These are phyloP conservation scores for Corynespora cassiicola DNA, from an alignment of 2,329 filamentous ascomycete genomes.

Conservation along the genomic window DNA sequence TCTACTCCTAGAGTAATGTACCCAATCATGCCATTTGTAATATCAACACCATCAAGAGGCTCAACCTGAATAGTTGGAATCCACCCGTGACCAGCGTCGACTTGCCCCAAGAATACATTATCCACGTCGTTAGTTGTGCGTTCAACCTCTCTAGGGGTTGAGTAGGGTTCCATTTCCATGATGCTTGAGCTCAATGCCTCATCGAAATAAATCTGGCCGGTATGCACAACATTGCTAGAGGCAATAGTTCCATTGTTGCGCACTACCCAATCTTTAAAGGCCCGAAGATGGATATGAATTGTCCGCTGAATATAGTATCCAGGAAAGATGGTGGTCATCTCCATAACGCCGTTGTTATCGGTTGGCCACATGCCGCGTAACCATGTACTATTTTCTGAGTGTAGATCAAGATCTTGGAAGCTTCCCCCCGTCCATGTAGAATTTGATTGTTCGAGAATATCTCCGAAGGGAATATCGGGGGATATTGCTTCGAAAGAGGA, in stretches of 20 bases:
- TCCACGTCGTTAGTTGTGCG: slow-evolving; percentile 41
- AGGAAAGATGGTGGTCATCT: slow-evolving; percentile 30
- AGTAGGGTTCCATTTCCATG: slow-evolving; percentile 44
- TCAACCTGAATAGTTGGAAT: slow-evolving; percentile 40
- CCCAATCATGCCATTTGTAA: slow-evolving; percentile 44
- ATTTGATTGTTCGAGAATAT: slow-evolving; percentile 37
- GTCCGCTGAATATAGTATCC: slow-evolving; percentile 29
- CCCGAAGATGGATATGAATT: slow-evolving; percentile 29
- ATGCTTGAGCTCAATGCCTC: slow-evolving; percentile 36
- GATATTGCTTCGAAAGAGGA: slow-evolving; percentile 34
- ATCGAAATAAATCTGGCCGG: slow-evolving; percentile 42
- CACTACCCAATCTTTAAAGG: slow-evolving; percentile 23
- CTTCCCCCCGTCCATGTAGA: too few relatives aligned
- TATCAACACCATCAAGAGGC: slow-evolving; percentile 40
- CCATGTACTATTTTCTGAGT: slow-evolving; percentile 38
- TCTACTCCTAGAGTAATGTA: slow-evolving; percentile 48
- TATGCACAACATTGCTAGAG: slow-evolving; percentile 32
- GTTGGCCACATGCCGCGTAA: slow-evolving; percentile 38
- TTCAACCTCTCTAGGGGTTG: slow-evolving; percentile 41
- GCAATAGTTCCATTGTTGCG: slow-evolving; percentile 42
- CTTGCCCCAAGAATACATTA: slow-evolving; percentile 18
- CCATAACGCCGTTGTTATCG: slow-evolving; percentile 28
- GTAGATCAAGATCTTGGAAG: slow-evolving; percentile 21
- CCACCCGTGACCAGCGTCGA: slow-evolving; percentile 29
- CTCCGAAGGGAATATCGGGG: slow-evolving; percentile 7